Percentiles rank a stretch among this genome's conserved stretches.
These are phyloP conservation scores for Colletotrichum sp. DNA, from an alignment of 2,329 filamentous ascomycete species.

Conservation along the genomic window DNA sequence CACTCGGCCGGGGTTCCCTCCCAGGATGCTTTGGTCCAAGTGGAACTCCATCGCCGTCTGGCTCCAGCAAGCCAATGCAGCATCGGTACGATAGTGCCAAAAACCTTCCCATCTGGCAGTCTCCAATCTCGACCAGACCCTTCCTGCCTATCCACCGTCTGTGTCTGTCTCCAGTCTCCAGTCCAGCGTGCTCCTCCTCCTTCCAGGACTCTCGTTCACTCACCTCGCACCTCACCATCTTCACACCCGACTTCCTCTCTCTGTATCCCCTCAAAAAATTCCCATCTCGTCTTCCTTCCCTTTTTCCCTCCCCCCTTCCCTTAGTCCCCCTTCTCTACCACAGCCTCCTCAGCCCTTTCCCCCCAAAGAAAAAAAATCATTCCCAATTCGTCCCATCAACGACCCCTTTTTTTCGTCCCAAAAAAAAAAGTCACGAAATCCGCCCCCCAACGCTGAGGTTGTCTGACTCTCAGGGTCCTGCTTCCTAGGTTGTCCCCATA, in stretches of 20 bases:
- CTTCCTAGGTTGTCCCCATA: conserved; percentile 1
- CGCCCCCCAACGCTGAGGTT: neutral
- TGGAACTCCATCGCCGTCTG: conserved; percentile 18
- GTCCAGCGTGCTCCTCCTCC: neutral
- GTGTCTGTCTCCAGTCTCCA: neutral
- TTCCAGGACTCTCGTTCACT: conserved; percentile 1
- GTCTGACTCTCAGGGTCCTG: conserved; percentile 12
- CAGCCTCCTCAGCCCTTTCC: conserved; percentile 19
- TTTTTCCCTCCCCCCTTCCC: neutral
- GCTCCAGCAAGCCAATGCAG: conserved; percentile 19
- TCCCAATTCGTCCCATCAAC: conserved; percentile 1
- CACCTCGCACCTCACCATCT: neutral
- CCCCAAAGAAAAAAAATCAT: neutral
- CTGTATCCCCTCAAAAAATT: conserved; percentile 20
- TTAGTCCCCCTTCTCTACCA: conserved; percentile 3
- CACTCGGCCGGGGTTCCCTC: neutral
- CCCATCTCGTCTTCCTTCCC: conserved; percentile 8
- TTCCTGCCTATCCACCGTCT: neutral
- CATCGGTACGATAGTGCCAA: conserved; percentile 19
- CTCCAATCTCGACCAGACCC: conserved; percentile 11
- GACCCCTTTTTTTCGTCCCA: neutral
- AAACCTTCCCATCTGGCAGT: conserved; percentile 23
- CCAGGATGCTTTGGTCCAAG: neutral
- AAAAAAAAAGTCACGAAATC: neutral
- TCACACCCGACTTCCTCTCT: conserved; percentile 10